Conservation (phyloP, 805 yeast genomes). For the Candida yuanshanica region DNA sequence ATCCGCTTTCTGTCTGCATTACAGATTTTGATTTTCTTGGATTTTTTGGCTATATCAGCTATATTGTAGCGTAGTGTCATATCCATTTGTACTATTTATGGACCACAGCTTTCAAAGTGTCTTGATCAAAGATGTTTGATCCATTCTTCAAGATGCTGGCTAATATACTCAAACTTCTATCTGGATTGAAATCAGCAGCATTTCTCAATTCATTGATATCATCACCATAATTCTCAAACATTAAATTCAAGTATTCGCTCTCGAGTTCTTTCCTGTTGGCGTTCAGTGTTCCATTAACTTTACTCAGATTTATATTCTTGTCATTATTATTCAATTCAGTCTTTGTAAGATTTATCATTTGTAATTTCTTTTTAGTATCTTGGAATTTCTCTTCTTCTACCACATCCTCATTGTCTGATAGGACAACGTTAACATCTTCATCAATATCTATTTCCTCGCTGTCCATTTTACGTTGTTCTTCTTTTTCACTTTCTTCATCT, state of each 20-base stretch:
- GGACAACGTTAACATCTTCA: slow-evolving; percentile 20
- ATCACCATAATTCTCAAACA: slow-evolving; percentile 55
- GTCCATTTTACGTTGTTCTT: slow-evolving; percentile 2
- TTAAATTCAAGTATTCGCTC: slow-evolving; percentile 44
- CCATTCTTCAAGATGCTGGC: slow-evolving; percentile 20
- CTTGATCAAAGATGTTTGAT: slow-evolving; percentile 13
- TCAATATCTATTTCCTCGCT: slow-evolving; percentile 4
- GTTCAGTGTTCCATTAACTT: slow-evolving; percentile 25
- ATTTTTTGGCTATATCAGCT: not conserved
- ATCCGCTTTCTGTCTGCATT: slow-evolving; percentile 6
- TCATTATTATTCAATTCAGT: slow-evolving; percentile 28
- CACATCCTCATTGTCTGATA: slow-evolving; percentile 29
- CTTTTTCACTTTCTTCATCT: slow-evolving; percentile 23
- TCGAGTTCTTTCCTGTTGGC: slow-evolving; percentile 35
- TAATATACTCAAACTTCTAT: slow-evolving; percentile 39
- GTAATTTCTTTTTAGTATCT: slow-evolving; percentile 13
- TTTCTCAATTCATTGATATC: slow-evolving; percentile 32
- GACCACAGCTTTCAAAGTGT: slow-evolving; percentile 12
- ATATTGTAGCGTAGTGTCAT: not conserved
- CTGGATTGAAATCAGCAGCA: slow-evolving; percentile 53
- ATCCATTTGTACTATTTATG: slow-evolving; percentile 11
- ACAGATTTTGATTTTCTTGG: slow-evolving; percentile 15
- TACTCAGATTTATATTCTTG: slow-evolving; percentile 26
- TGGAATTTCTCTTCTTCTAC: slow-evolving; percentile 11
- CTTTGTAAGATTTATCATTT: slow-evolving; percentile 25